Evolutionary conservation across 257 asterid genomes (phyloP), one percentile per base, ranked within the genome.

Genomic region (Fraxinus pennsylvanica): DNA sequence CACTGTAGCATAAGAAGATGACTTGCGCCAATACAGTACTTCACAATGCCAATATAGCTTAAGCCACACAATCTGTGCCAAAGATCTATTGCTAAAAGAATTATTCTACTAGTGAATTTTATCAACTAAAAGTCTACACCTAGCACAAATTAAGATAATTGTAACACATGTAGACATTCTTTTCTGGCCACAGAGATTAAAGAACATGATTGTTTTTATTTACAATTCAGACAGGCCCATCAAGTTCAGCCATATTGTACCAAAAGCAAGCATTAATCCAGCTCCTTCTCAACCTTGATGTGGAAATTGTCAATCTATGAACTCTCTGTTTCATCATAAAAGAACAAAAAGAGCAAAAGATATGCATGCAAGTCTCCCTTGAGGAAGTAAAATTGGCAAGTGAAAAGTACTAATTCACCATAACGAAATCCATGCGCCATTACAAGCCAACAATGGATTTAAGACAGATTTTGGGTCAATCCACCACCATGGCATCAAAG

Each of bases 241-340:
- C 14, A 61, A 59, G 33, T 22, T 61, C 32, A 61, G 22, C 14
- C 68, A 22, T 61, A 36, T 22, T 61, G 33, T 25, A 25, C 5
- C 68, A 25, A 61, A 61, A 61, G 2, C n/a, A 61, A 5, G 9
- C 27, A 22, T 61, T 25, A 22, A 21, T 61, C 68, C 15, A 25
- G 33, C 68, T 61, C 68, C 32, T 61, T 25, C 35, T 61, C 68
- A 61, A 61, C 68, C 33, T 21, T 61, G 68, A 25, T n/a, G 66
- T n/a, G 66, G 27, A 57, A 57, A 10, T 17, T 0, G 3, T 57
- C 27, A 57, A 57, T n/a, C 66, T 57, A 57, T 57, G 66, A 57
- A 57, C 29, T 19, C 22, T 22, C 5, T 71, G 8, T 71, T 71
- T 47, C 74, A 39, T 22, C 59, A 22, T 6, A 38, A 71, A 15